A percentile compares a stretch with the other conserved stretches of the same genome.
phyloP scores from a whole-genome alignment of 2,329 filamentous ascomycete genomes.

The Juglanconis juglandina region DNA sequence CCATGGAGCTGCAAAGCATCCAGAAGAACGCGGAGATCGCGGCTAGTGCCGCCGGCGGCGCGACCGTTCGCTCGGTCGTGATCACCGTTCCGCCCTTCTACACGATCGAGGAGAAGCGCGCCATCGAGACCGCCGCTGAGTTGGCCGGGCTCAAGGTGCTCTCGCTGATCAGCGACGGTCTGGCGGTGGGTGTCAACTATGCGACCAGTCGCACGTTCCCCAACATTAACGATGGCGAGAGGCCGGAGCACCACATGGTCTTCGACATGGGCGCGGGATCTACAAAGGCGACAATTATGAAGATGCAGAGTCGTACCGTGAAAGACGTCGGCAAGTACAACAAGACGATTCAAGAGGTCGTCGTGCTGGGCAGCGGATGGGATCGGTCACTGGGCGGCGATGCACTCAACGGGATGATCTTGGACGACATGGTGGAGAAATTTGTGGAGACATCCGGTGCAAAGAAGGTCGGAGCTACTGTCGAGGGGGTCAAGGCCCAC shows the following conservation, averaged over 20 bases:
- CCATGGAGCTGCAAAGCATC: conserved; percentile 93
- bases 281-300: conserved; percentile 82
- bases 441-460: conserved; percentile 69
- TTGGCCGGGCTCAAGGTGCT: conserved; percentile 85
- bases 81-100: conserved; percentile 90
- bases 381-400: conserved; percentile 89
- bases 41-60: conserved; percentile 63
- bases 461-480: conserved; percentile 60
- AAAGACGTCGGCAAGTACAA: conserved; percentile 93
- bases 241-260: conserved; percentile 87
- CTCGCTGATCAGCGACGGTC: conserved; percentile 79
- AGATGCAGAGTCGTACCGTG: conserved; percentile 82
- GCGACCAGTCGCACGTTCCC: conserved; percentile 89
- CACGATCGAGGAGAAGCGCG: conserved; percentile 83
- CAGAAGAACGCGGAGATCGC: conserved; percentile 81
- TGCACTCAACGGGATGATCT: conserved; percentile 78
- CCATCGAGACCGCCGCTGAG: conserved; percentile 78
- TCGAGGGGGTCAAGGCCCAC: conserved; percentile 65
- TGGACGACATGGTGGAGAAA: conserved; percentile 81
- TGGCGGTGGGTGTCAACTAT: conserved; percentile 93
- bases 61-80: conserved; percentile 73
- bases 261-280: conserved; percentile 98
- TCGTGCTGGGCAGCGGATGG: conserved; percentile 82
- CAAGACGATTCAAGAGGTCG: conserved; percentile 95
- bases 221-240: conserved; percentile 73